These are phyloP conservation scores for Dactylis glomerata DNA, from an alignment of 176 grass and related monocot species.

Conservation along the genomic window DNA sequence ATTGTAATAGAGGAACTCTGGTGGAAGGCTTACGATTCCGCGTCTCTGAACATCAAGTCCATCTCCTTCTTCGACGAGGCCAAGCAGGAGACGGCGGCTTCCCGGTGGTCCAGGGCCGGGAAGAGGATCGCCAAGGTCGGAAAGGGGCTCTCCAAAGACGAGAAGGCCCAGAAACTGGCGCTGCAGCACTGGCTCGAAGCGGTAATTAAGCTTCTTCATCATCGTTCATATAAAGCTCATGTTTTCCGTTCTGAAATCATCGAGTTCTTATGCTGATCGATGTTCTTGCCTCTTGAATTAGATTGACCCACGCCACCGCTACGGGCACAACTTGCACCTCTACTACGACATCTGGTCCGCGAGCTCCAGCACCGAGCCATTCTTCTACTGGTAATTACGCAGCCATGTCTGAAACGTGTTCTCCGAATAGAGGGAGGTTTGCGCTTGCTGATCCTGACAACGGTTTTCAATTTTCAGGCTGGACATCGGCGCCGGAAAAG, in stretches of 20 bases:
- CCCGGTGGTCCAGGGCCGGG: constrained; percentile 64
- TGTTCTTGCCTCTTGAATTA: constrained; percentile 10
- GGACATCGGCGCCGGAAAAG: constrained; percentile 75
- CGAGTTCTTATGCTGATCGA: neutral
- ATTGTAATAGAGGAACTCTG: constrained; percentile 94
- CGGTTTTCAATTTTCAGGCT: constrained; percentile 34
- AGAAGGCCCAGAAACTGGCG: constrained; percentile 87
- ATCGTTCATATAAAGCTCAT: neutral
- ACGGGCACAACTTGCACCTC: constrained; percentile 91
- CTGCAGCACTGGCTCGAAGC: constrained; percentile 96
- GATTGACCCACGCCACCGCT: constrained; percentile 97
- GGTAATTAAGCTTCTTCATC: constrained; percentile 43
- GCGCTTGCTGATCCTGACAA: neutral
- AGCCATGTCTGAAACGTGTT: neutral
- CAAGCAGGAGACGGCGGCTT: constrained; percentile 74
- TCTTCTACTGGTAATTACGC: constrained; percentile 86
- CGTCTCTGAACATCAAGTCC: constrained; percentile 59
- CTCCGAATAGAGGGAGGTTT: neutral
- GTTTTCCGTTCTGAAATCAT: neutral
- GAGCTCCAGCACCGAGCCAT: constrained; percentile 81
- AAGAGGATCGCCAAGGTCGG: constrained; percentile 88
- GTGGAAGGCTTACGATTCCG: constrained; percentile 89
- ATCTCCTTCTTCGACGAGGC: constrained; percentile 81
- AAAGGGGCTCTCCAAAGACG: constrained; percentile 91
- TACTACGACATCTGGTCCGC: constrained; percentile 91